phyloP scores from a whole-genome alignment of 2,329 filamentous ascomycete species.

The Ilyonectria robusta region DNA sequence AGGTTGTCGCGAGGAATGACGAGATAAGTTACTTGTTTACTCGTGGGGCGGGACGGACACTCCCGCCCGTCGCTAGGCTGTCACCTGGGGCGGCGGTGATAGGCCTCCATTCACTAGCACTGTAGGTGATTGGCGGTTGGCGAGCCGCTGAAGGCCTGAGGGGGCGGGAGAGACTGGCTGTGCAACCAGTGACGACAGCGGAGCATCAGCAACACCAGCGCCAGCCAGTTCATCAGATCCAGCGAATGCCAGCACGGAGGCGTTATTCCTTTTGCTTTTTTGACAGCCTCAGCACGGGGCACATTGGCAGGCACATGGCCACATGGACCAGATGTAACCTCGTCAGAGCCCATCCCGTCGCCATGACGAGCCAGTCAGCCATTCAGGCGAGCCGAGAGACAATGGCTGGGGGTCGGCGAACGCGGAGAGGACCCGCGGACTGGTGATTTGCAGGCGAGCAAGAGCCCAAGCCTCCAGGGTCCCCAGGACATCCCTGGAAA shows the following conservation, averaged over 20 bases:
- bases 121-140: not conserved
- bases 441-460: constrained; percentile 1
- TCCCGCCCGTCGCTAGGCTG: constrained; percentile 1
- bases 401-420: not conserved
- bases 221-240: not conserved
- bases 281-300: not conserved
- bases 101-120: not conserved
- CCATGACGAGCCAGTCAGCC: not conserved
- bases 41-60: not conserved
- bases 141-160: not conserved
- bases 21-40: not conserved
- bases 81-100: not conserved
- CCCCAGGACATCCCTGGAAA: not conserved
- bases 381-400: not conserved
- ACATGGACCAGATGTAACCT: not conserved
- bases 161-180: not conserved
- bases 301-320: not conserved
- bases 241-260: not conserved
- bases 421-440: constrained; percentile 5
- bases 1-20: not conserved
- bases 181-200: not conserved
- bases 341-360: not conserved
- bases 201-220: not conserved
- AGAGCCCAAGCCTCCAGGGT: not conserved
- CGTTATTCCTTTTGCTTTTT: not conserved